Conservation (phyloP, 1,284 basidiomycete species). For the Apiotrichum gracile region DNA sequence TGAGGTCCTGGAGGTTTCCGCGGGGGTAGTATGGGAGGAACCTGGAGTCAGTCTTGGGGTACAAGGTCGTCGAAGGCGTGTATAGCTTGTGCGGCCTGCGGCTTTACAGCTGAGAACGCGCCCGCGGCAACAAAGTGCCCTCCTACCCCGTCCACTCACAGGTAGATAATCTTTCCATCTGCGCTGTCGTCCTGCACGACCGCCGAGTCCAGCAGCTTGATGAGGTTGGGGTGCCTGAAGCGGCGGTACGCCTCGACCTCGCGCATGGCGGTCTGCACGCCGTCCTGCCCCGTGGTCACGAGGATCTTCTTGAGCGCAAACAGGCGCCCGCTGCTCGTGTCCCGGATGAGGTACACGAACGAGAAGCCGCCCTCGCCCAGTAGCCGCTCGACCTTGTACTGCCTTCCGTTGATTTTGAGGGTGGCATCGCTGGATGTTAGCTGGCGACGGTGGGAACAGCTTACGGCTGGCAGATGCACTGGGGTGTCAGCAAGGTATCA, state of each 20-base stretch:
- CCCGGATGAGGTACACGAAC: slow-evolving; percentile 87
- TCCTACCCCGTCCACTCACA: slow-evolving; percentile 45
- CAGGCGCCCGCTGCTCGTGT: slow-evolving; percentile 59
- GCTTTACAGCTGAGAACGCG: too few species aligned
- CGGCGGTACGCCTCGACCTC: slow-evolving; percentile 86
- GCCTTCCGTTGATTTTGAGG: slow-evolving; percentile 88
- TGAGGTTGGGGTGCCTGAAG: slow-evolving; percentile 65
- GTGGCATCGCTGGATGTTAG: slow-evolving; percentile 49
- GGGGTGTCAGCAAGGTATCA: background rate
- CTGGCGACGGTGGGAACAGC: slow-evolving; percentile 6
- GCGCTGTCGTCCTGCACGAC: slow-evolving; percentile 75
- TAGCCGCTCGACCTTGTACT: slow-evolving; percentile 81
- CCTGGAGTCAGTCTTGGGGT: slow-evolving; percentile 10
- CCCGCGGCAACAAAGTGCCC: too few species aligned
- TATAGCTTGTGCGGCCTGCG: too few species aligned
- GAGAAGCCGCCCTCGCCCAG: slow-evolving; percentile 93
- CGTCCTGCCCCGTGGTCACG: slow-evolving; percentile 63
- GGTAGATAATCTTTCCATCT: slow-evolving; percentile 88
- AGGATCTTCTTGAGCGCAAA: slow-evolving; percentile 94
- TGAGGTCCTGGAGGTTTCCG: slow-evolving; percentile 91
- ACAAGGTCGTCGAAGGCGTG: too few species aligned
- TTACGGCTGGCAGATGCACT: slow-evolving; percentile 48
- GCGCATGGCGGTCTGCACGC: slow-evolving; percentile 60
- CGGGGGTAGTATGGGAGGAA: slow-evolving; percentile 47
- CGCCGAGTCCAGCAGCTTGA: slow-evolving; percentile 64